Conservation (phyloP, 306 rosid genomes). For the Abrus pulchellus region DNA sequence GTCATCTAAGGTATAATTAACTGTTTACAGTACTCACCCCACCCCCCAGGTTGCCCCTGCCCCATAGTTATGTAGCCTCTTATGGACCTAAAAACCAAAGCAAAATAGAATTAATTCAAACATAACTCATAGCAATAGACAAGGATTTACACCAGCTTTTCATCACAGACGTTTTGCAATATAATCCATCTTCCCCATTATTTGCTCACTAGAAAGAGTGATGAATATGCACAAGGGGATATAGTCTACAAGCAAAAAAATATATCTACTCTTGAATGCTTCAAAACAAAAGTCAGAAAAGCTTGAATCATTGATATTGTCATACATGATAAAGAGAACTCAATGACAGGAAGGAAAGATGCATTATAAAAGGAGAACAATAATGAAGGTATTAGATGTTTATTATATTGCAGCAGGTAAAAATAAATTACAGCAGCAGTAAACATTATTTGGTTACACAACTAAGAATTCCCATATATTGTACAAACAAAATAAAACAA, state of each 20-base stretch:
- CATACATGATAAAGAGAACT: constrained; percentile 30
- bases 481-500: too few relatives aligned
- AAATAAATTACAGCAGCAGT: constrained; percentile 38
- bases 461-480: not conserved
- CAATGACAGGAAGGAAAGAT: not conserved
- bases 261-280: not conserved
- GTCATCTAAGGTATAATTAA: constrained; percentile 1
- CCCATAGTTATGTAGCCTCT: constrained; percentile 15
- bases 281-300: constrained; percentile 3
- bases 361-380: not conserved
- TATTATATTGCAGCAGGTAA: constrained; percentile 8
- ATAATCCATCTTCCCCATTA: constrained; percentile 16
- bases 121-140: not conserved
- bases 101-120: not conserved
- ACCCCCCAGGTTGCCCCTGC: not conserved
- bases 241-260: not conserved
- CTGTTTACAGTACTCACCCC: not conserved
- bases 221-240: constrained; percentile 1
- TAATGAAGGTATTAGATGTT: constrained; percentile 13
- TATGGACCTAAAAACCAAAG: not conserved
- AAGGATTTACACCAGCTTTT: not conserved
- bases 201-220: constrained; percentile 15
- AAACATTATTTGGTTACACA: constrained; percentile 32
- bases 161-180: constrained; percentile 9
- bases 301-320: not conserved